Conservation (phyloP, 768 basidiomycete species). For the Mycena leptocephala region DNA sequence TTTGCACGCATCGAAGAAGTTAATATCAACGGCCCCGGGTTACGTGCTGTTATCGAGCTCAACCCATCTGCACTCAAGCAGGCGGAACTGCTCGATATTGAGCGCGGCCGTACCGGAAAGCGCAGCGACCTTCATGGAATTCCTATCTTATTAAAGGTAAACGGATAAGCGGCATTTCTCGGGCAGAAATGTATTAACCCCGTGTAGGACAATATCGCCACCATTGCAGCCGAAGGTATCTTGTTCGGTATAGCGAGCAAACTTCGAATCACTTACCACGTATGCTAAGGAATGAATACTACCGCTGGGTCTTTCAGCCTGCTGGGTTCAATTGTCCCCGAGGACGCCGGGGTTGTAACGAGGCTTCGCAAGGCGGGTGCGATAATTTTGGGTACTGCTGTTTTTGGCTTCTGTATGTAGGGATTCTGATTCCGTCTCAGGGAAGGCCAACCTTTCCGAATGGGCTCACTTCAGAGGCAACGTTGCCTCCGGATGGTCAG, state of each 20-base stretch:
- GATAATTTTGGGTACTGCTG: conserved; percentile 48
- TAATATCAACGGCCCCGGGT: not conserved
- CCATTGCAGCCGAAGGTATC: not conserved
- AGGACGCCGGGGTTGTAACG: conserved; percentile 52
- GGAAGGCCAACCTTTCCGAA: conserved; percentile 10
- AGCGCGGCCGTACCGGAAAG: not conserved
- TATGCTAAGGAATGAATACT: conserved; percentile 51
- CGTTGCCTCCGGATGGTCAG: not conserved
- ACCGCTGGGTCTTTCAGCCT: conserved; percentile 58
- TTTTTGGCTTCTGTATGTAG: not conserved
- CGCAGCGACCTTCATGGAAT: conserved; percentile 63
- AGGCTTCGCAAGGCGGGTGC: conserved; percentile 50
- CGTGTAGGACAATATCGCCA: conserved; percentile 56
- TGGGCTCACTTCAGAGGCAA: conserved; percentile 1
- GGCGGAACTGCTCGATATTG: not conserved
- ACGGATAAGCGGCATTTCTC: not conserved
- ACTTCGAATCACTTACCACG: conserved; percentile 8
- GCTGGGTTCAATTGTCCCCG: conserved; percentile 48
- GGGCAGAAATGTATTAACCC: not conserved
- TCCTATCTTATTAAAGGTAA: conserved; percentile 51
- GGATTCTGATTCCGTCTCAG: not conserved
- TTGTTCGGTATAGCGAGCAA: not conserved
- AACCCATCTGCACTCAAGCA: not conserved
- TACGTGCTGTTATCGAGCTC: not conserved
- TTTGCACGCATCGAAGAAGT: not conserved